Base-by-base conservation (phyloP, 352 stramenopile species). In the Pilasporangium apinafurcum region DNA sequence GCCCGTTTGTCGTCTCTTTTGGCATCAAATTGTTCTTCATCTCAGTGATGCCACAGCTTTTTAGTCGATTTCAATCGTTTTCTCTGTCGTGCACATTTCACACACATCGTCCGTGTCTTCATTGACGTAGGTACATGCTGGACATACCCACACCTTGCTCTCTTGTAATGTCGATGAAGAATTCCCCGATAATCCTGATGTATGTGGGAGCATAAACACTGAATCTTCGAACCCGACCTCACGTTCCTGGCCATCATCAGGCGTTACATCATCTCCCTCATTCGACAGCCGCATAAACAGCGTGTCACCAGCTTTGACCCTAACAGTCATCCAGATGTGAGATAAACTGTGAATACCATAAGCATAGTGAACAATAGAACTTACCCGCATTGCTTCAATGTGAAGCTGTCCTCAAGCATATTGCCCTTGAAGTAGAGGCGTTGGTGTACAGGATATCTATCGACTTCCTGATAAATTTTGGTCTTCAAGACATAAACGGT, bases 201-300 rank as follows among this genome's bases (percentile, higher is more conserved):
- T 14, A 37, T 59, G 62, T 4, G 62, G 68, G 7, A 88, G 45
- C n/a, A n/a, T n/a, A 29, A 90, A 86, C 6, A 86, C 74, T 20
- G 76, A 89, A 46, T 87, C 64, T 22, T 65, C 55, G 46, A 92
- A 92, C 0, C 80, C 80, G 0, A 90, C 61, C 46, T 92, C 77
- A 8, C 73, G 76, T 49, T 86, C 65, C 17, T 69, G 43, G 3
- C 29, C 53, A 21, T 66, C 67, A 33, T 83, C 75, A 4, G 68
- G 58, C 0, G 80, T 56, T 30, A 88, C 80, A 38, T 90, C 77
- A 0, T 62, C 47, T 31, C 59, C 68, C 26, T 88, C 76, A 35
- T 83, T 66, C 0, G 59, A 75, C 24, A 88, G 22, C 8, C 77
- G 58, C 77, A 92, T 78, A 48, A 76, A 92, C 22, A 92, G 56